Percentiles rank a stretch among this genome's conserved stretches.
phyloP scores from a whole-genome alignment of 352 stramenopile genomes.

The Globisporangium solare region DNA sequence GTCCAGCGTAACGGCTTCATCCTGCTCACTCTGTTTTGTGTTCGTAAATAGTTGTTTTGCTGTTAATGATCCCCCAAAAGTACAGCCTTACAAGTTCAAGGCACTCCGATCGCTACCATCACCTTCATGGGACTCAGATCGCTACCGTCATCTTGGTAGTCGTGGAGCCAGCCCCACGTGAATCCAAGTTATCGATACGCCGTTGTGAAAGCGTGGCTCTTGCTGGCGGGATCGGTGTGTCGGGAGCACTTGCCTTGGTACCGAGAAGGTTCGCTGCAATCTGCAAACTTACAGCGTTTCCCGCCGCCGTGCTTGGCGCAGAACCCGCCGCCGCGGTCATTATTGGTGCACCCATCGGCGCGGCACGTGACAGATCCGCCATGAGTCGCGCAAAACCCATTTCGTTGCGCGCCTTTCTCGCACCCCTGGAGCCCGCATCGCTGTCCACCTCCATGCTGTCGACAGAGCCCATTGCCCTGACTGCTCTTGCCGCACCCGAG shows the following conservation, averaged over 20 bases:
- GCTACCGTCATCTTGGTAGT: too few species aligned
- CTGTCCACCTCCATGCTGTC: slow-evolving; percentile 13
- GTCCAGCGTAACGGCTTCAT: neutral
- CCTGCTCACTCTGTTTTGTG: too few species aligned
- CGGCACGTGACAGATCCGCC: slow-evolving; percentile 8
- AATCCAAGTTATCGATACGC: too few species aligned
- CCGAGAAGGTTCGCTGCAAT: slow-evolving; percentile 8
- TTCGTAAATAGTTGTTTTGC: too few species aligned
- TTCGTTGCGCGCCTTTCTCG: slow-evolving; percentile 13
- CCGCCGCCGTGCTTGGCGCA: slow-evolving; percentile 83
- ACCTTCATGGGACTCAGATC: too few species aligned
- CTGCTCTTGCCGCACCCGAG: slow-evolving; percentile 8
- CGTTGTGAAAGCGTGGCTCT: too few species aligned
- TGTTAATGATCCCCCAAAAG: too few species aligned
- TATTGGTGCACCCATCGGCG: slow-evolving; percentile 67
- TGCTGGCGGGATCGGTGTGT: neutral
- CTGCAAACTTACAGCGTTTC: slow-evolving; percentile 50
- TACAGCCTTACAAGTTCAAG: too few species aligned
- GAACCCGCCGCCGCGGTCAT: slow-evolving; percentile 83
- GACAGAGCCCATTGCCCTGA: slow-evolving; percentile 12
- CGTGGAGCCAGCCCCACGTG: too few species aligned
- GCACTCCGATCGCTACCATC: too few species aligned
- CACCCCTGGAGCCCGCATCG: slow-evolving; percentile 5
- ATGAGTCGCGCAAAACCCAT: slow-evolving; percentile 12
- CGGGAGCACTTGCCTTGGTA: slow-evolving; percentile 5